Conservation (phyloP, 2,329 filamentous ascomycete genomes). For the Thelonectria rubi region DNA sequence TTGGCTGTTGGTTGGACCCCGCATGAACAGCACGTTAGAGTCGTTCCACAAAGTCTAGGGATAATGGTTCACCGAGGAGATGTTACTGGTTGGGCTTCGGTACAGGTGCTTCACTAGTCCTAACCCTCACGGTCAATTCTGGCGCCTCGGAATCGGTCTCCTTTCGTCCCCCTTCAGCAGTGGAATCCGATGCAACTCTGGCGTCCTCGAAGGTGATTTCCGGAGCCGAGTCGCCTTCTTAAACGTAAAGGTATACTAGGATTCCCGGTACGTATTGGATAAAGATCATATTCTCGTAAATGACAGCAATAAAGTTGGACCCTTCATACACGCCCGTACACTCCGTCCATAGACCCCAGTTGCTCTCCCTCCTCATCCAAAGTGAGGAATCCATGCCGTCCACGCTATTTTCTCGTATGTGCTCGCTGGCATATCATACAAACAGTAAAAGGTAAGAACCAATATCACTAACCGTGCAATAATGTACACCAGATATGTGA, state of each 20-base stretch:
- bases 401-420: not conserved
- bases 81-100: not conserved
- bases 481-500: not conserved
- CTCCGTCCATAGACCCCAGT: not conserved
- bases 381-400: slow-evolving; percentile 3
- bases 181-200: too few relatives aligned
- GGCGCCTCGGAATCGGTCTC: too few relatives aligned
- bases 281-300: too few relatives aligned
- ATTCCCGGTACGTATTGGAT: too few relatives aligned
- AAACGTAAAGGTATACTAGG: too few relatives aligned
- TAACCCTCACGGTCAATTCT: too few relatives aligned
- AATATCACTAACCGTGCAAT: not conserved
- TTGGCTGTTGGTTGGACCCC: slow-evolving; percentile 7
- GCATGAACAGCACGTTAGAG: not conserved
- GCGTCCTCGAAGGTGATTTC: too few relatives aligned
- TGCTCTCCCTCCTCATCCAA: not conserved
- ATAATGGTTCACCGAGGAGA: not conserved
- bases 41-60: slow-evolving; percentile 4
- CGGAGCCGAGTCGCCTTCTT: too few relatives aligned
- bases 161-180: too few relatives aligned
- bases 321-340: too few relatives aligned
- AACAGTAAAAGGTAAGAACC: not conserved
- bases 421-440: not conserved
- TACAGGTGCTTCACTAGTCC: too few relatives aligned
- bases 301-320: too few relatives aligned